Evolutionary conservation across 306 rosid species (phyloP).

Genomic region (Sphenostylis stenocarpa): DNA sequence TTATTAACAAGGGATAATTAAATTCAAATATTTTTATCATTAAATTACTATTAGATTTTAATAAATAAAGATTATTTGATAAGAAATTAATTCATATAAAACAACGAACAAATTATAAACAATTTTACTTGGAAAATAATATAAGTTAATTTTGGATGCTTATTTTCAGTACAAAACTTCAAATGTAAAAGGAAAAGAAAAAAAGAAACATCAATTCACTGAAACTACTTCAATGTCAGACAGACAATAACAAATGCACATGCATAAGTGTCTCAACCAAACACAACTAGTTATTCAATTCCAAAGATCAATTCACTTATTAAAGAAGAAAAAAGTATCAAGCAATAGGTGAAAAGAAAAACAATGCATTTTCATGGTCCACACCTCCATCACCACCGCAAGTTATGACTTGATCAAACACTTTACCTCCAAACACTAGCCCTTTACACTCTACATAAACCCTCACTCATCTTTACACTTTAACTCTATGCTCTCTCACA

Average conservation of each 20-base stretch:
- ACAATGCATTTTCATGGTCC: slow-evolving; percentile 35
- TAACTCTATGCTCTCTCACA: background rate
- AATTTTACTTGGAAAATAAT: too few species aligned
- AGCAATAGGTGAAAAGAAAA: background rate
- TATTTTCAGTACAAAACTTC: too few species aligned
- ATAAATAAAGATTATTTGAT: too few species aligned
- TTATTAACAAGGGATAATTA: too few species aligned
- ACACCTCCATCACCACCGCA: slow-evolving; percentile 43
- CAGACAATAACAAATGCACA: background rate
- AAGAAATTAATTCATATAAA: too few species aligned
- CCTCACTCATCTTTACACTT: slow-evolving; percentile 14
- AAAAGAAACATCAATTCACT: background rate
- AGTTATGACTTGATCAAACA: slow-evolving; percentile 58
- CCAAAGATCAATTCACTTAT: background rate
- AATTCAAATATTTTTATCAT: too few species aligned
- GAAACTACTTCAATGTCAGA: background rate
- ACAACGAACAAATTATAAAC: too few species aligned
- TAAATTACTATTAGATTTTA: too few species aligned
- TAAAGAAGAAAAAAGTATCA: background rate
- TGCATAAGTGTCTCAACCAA: background rate
- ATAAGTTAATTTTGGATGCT: too few species aligned
- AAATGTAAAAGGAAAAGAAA: background rate
- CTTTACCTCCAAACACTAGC: slow-evolving; percentile 25
- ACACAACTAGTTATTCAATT: slow-evolving; percentile 10
- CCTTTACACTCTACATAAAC: slow-evolving; percentile 32